phyloP scores from a whole-genome alignment of 2,329 filamentous ascomycete genomes.

The Colletotrichum truncatum region DNA sequence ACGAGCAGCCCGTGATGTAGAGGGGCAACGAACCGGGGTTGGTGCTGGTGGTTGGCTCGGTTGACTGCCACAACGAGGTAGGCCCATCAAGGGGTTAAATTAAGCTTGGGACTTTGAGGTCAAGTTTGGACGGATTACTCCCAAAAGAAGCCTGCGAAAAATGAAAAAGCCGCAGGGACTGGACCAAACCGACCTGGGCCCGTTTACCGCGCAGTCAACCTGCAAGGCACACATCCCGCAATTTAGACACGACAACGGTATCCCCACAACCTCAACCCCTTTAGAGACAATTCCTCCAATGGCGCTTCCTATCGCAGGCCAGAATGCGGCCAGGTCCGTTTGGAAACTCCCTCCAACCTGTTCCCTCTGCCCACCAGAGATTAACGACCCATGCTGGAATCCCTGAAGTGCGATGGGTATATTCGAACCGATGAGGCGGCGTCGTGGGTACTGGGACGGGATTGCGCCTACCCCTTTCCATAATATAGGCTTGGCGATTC shows the following conservation, averaged over 20 bases:
- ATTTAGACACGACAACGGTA: conserved; percentile 27
- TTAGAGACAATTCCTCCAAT: conserved; percentile 27
- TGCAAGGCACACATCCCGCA: conserved; percentile 29
- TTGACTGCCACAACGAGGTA: background rate
- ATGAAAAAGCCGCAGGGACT: background rate
- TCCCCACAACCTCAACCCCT: conserved; percentile 21
- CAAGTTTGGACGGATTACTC: background rate
- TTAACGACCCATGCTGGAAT: conserved; percentile 4
- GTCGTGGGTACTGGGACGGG: conserved; percentile 15
- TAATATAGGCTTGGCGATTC: conserved; percentile 15
- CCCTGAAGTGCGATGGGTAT: background rate
- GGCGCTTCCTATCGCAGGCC: background rate
- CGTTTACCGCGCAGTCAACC: background rate
- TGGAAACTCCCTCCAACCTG: background rate
- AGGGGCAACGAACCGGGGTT: background rate
- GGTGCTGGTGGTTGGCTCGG: conserved; percentile 8
- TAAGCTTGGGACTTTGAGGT: conserved; percentile 10
- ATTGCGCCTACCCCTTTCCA: conserved; percentile 18
- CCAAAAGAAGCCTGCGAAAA: background rate
- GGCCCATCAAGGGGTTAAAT: conserved; percentile 16
- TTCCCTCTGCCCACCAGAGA: conserved; percentile 8
- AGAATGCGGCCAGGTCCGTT: background rate
- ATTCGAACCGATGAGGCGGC: conserved; percentile 16
- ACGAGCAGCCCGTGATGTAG: conserved; percentile 2
- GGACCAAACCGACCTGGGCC: background rate